A percentile compares a stretch with the other conserved stretches of the same genome.
Evolutionary conservation across 148 eudicot genomes (phyloP).

Genomic region (Heliamphora exappendiculata): DNA sequence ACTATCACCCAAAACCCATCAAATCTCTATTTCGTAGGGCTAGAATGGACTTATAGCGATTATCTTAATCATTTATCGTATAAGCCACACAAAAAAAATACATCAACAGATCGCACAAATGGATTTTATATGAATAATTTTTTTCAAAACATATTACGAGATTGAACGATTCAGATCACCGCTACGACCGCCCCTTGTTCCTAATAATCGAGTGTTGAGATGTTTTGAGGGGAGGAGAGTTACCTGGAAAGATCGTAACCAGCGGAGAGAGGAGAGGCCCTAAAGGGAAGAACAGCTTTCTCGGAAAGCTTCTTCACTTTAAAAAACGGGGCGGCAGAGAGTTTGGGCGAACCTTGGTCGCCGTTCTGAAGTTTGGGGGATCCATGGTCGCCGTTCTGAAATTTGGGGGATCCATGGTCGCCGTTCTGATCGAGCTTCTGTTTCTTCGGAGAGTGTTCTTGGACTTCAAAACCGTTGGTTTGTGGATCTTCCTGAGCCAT

Average conservation of each 20-base stretch:
- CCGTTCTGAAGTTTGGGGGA: conserved; percentile 11
- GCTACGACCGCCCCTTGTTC: no score
- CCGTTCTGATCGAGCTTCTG: conserved; percentile 42
- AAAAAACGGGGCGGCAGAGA: conserved; percentile 18
- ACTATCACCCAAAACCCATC: no score
- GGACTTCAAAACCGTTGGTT: conserved; percentile 24
- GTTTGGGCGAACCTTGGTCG: not conserved
- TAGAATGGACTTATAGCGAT: no score
- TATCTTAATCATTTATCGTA: no score
- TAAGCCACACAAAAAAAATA: no score
- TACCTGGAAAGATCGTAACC: conserved; percentile 90
- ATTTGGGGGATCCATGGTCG: not conserved
- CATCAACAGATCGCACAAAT: no score
- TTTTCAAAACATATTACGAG: no score
- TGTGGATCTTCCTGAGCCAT: conserved; percentile 36
- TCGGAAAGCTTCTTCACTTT: conserved; percentile 75
- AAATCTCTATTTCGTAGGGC: no score
- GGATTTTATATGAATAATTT: no score
- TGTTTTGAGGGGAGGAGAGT: not conserved
- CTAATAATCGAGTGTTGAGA: no score
- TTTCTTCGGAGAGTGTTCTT: conserved; percentile 45
- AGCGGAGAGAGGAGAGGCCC: conserved; percentile 65
- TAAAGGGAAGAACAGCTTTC: conserved; percentile 58
- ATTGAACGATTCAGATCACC: no score
- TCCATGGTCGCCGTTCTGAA: conserved; percentile 18